Evolutionary conservation across 495 filamentous ascomycete species (phyloP).

Genomic region (Tuber microsphaerosporum): DNA sequence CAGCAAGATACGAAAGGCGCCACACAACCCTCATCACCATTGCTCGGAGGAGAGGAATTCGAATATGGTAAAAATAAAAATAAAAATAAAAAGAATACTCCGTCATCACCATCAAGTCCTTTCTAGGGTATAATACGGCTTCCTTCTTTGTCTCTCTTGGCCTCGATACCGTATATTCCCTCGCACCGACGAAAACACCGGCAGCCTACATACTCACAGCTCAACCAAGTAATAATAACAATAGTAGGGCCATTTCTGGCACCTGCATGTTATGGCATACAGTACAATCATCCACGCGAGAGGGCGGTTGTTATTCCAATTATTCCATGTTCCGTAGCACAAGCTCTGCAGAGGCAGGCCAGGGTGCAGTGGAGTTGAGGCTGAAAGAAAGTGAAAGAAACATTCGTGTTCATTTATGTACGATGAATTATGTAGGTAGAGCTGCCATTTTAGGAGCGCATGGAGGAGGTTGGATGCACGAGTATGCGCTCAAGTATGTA

Average conservation of each 20-base stretch:
- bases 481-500: background rate
- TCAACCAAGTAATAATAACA: background rate
- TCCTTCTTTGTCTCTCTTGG: background rate
- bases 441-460: background rate
- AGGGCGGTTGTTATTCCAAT: background rate
- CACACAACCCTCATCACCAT: background rate
- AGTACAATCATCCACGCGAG: background rate
- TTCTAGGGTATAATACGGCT: background rate
- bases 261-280: background rate
- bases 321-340: slow-evolving; percentile 1
- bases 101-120: background rate
- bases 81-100: background rate
- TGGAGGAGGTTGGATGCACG: background rate
- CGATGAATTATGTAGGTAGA: background rate
- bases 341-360: background rate
- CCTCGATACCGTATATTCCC: background rate
- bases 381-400: background rate
- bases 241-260: background rate
- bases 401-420: background rate
- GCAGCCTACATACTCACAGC: background rate
- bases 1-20: background rate
- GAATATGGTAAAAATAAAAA: background rate
- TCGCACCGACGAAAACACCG: background rate
- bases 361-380: background rate
- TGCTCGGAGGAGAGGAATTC: background rate